Evolutionary conservation across 768 basidiomycete genomes (phyloP).

Genomic region (Trametes gibbosa): DNA sequence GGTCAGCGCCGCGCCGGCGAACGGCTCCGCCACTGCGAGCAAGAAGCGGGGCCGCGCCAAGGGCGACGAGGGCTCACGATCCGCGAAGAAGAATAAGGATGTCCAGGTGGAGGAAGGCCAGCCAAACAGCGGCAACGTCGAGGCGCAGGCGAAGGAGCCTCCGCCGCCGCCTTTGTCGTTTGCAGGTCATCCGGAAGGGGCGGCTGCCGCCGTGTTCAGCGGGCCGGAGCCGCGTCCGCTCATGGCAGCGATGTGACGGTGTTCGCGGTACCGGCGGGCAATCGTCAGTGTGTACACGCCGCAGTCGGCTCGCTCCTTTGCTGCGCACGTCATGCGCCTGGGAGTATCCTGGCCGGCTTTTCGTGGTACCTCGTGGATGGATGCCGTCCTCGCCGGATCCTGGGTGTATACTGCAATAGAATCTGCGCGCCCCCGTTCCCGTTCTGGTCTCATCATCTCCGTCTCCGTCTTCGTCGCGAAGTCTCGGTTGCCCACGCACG

Average conservation of each 20-base stretch:
- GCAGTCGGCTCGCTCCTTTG: not conserved
- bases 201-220: conserved; percentile 16
- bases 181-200: conserved; percentile 9
- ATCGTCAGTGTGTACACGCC: not conserved
- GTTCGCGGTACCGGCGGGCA: not conserved
- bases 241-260: conserved; percentile 19
- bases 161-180: conserved; percentile 1
- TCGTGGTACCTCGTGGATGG: not conserved
- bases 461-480: not conserved
- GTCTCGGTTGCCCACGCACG: conserved; percentile 4
- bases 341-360: not conserved
- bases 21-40: conserved; percentile 30
- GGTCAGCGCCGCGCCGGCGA: conserved; percentile 10
- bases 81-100: conserved; percentile 35
- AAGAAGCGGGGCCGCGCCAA: conserved; percentile 25
- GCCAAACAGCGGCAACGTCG: conserved; percentile 1
- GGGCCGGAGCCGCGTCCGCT: conserved; percentile 20
- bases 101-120: not conserved
- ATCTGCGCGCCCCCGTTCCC: conserved; percentile 1
- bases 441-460: not conserved
- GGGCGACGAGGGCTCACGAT: conserved; percentile 31
- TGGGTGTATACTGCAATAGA: conserved; percentile 6
- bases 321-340: not conserved
- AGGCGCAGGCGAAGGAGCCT: conserved; percentile 9
- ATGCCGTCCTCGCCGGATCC: not conserved